Evolutionary conservation across 306 rosid species (phyloP), one percentile per base, ranked within the genome.

Genomic region (Castanea sativa): DNA sequence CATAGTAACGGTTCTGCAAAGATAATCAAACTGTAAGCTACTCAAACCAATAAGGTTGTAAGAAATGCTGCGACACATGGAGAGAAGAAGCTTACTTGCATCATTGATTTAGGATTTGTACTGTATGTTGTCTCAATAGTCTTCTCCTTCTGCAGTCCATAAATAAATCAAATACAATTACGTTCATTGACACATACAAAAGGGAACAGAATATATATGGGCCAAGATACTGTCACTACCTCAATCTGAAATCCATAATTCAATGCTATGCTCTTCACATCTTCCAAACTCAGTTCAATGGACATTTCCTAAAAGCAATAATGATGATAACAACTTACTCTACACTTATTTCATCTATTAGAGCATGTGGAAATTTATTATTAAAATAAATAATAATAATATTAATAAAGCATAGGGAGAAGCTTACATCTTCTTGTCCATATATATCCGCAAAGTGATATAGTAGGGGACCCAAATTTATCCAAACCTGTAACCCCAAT

Each of bases 281-380:
- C 99, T 86, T 95, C 99, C 91, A 95, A 84, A 86, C 99, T 95
- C 73, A 86, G 85, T 93, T 95, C 99, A 73, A 95, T 76, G 65
- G 98, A 95, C 97, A 91, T 92, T 70, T 92, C 99, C 99, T 95
- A 69, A 49, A 23, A 61, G 85, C 10, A 76, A n/a, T 16, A 41
- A 70, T 38, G 78, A 65, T 55, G 55, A 14, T 59, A 79, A 73
- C 20, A 59, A 59, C 65, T 21, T 59, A 23, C 45, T 19, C 73
- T 52, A 51, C 19, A 23, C 33, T 27, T 71, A 55, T 29, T 8
- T 52, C 30, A 49, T 55, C 65, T 63, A 7, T 64, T 64, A 59
- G 18, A 65, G 33, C 49, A 38, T 33, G 78, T 5, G 73, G 33
- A 29, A 59, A 8, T 57, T 38, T 38, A 38, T 38, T 2, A 38